Evolutionary conservation across 371 early-diverging fungal genomes (phyloP).

Genomic region (Mortierella sp.): DNA sequence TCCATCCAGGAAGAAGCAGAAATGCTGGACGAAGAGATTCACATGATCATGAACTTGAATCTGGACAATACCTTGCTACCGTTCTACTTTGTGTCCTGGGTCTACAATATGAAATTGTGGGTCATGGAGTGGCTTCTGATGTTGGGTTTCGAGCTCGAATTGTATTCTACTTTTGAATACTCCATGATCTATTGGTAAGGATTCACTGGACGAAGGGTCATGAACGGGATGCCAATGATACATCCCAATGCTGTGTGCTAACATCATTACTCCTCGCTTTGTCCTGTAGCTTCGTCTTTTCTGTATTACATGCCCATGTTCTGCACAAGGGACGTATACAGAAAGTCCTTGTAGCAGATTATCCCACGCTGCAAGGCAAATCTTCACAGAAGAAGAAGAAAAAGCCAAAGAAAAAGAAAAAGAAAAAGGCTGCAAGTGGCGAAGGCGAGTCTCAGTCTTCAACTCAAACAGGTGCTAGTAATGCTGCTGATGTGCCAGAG

Average conservation of each 20-base stretch:
- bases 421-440: conserved; percentile 1
- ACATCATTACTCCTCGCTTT: neutral
- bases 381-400: conserved; percentile 8
- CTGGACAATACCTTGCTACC: conserved; percentile 27
- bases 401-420: conserved; percentile 28
- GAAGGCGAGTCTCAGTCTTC: neutral
- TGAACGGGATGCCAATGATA: neutral
- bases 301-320: conserved; percentile 53
- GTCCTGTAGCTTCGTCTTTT: conserved; percentile 36
- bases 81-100: conserved; percentile 79
- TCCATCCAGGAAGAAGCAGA: conserved; percentile 69
- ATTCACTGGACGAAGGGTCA: neutral
- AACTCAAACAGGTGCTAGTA: neutral
- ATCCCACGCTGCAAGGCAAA: neutral
- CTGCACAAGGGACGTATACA: conserved; percentile 54
- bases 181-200: conserved; percentile 73
- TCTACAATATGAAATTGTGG: conserved; percentile 71
- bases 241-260: neutral
- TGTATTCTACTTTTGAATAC: conserved; percentile 76
- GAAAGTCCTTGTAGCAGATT: neutral
- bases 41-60: conserved; percentile 38
- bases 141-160: conserved; percentile 77
- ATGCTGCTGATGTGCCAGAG: neutral
- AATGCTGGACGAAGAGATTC: conserved; percentile 51
- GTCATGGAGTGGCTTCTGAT: conserved; percentile 68